Conservation (phyloP, 768 basidiomycete species). For the Termitomyces sp. region DNA sequence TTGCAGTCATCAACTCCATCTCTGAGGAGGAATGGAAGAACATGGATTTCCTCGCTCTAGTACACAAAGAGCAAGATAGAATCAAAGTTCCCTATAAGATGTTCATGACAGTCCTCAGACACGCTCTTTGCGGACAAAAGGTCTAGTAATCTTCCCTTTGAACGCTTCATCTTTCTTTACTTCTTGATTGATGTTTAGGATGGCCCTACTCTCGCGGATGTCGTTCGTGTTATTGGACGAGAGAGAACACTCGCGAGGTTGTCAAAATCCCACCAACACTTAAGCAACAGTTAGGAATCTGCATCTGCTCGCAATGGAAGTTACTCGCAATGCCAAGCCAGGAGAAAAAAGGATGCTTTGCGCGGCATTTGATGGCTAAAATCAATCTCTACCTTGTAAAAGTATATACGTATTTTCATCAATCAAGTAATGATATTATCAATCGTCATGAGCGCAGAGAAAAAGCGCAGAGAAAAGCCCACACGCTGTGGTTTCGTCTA, state of each 20-base stretch:
- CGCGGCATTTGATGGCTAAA: not conserved
- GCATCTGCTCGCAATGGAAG: not conserved
- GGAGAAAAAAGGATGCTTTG: not conserved
- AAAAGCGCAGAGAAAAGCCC: not conserved
- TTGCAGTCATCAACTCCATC: slow-evolving; percentile 21
- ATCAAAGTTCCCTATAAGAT: slow-evolving; percentile 35
- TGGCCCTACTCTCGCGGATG: slow-evolving; percentile 42
- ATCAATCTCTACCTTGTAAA: not conserved
- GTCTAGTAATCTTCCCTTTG: slow-evolving; percentile 30
- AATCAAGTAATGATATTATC: not conserved
- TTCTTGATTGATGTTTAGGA: slow-evolving; percentile 26
- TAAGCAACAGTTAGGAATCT: not conserved
- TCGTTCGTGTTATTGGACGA: slow-evolving; percentile 37
- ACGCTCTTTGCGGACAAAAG: slow-evolving; percentile 81
- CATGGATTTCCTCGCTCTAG: slow-evolving; percentile 27
- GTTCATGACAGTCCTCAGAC: slow-evolving; percentile 71
- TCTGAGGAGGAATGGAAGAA: slow-evolving; percentile 33
- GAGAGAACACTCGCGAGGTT: slow-evolving; percentile 36
- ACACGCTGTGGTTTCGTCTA: not conserved
- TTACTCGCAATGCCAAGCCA: not conserved
- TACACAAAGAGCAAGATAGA: slow-evolving; percentile 41
- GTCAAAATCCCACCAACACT: slow-evolving; percentile 5
- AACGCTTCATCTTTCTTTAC: not conserved
- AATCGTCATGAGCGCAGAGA: not conserved
- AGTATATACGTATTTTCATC: not conserved